These are phyloP conservation scores for Ampelomyces quisqualis DNA, from an alignment of 2,329 filamentous ascomycete genomes.

Conservation along the genomic window DNA sequence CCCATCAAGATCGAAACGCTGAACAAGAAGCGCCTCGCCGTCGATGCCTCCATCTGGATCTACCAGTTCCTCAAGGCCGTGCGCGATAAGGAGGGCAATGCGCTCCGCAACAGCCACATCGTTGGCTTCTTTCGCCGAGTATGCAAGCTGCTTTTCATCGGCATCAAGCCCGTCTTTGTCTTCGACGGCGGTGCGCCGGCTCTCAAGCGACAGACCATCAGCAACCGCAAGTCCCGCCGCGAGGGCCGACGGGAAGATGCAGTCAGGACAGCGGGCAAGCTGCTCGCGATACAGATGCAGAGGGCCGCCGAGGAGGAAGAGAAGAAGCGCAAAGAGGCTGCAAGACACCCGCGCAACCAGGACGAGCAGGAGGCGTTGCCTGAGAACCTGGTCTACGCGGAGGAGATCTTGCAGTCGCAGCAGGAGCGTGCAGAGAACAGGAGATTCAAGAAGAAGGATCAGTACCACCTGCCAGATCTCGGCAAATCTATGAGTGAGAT, in stretches of 20 bases:
- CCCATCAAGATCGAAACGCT: slow-evolving; percentile 95
- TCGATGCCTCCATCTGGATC: slow-evolving; percentile 99
- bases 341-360: slow-evolving; percentile 44
- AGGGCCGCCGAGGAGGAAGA: slow-evolving; percentile 82
- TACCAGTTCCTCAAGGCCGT: slow-evolving; percentile 99
- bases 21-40: slow-evolving; percentile 92
- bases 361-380: slow-evolving; percentile 70
- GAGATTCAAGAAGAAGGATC: slow-evolving; percentile 86
- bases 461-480: slow-evolving; percentile 90
- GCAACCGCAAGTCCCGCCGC: slow-evolving; percentile 71
- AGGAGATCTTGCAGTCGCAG: slow-evolving; percentile 80
- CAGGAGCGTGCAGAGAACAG: slow-evolving; percentile 72
- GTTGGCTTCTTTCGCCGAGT: slow-evolving; percentile 98
- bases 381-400: slow-evolving; percentile 79
- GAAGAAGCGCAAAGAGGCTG: slow-evolving; percentile 59
- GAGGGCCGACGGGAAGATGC: slow-evolving; percentile 94
- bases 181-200: slow-evolving; percentile 94
- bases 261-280: slow-evolving; percentile 81
- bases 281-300: slow-evolving; percentile 94
- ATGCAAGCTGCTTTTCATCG: slow-evolving; percentile 95
- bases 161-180: slow-evolving; percentile 94
- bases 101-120: slow-evolving; percentile 90
- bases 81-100: slow-evolving; percentile 96
- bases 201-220: slow-evolving; percentile 89
- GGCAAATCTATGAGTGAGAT: slow-evolving; percentile 76